These are phyloP conservation scores for Arthrobotrys sphaeroides DNA, from an alignment of 2,329 filamentous ascomycete species.

Conservation along the genomic window DNA sequence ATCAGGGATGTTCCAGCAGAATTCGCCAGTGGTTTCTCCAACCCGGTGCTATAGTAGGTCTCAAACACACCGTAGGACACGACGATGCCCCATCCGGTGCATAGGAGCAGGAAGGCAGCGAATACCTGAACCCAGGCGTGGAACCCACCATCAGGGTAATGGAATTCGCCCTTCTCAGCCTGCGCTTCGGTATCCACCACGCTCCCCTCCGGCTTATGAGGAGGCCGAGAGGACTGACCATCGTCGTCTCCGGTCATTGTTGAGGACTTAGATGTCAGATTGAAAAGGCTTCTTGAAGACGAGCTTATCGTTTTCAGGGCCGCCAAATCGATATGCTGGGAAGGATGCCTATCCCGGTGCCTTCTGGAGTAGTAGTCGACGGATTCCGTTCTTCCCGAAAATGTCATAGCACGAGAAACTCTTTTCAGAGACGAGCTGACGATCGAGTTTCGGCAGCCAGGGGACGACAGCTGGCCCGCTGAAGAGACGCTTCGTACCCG, in stretches of 20 bases:
- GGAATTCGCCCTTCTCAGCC: conserved; percentile 25
- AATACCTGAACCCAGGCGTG: conserved; percentile 63
- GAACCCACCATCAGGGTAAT: conserved; percentile 60
- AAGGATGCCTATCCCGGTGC: conserved; percentile 9
- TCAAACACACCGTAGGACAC: conserved; percentile 70
- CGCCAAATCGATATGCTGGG: conserved; percentile 28
- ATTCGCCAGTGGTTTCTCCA: conserved; percentile 60
- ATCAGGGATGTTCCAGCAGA: conserved; percentile 68
- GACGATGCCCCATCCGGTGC: conserved; percentile 65
- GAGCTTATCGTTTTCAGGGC: conserved; percentile 27
- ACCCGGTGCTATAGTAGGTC: conserved; percentile 63
- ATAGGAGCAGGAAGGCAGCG: conserved; percentile 61
- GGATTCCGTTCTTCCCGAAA: conserved; percentile 35
- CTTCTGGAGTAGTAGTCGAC: conserved; percentile 19
- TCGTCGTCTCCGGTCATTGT: conserved; percentile 36
- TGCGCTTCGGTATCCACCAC: conserved; percentile 28
- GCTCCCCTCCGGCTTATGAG: conserved; percentile 35
- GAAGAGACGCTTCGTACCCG: conserved; percentile 45
- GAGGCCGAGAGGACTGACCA: conserved; percentile 8
- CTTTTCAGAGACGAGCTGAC: conserved; percentile 53
- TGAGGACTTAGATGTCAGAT: conserved; percentile 35
- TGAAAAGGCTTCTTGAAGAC: conserved; percentile 38
- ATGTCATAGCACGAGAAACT: conserved; percentile 48
- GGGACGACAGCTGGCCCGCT: conserved; percentile 30
- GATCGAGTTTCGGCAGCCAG: conserved; percentile 45